phyloP scores from a whole-genome alignment of 768 basidiomycete genomes.

The Psilocybe cubensis region DNA sequence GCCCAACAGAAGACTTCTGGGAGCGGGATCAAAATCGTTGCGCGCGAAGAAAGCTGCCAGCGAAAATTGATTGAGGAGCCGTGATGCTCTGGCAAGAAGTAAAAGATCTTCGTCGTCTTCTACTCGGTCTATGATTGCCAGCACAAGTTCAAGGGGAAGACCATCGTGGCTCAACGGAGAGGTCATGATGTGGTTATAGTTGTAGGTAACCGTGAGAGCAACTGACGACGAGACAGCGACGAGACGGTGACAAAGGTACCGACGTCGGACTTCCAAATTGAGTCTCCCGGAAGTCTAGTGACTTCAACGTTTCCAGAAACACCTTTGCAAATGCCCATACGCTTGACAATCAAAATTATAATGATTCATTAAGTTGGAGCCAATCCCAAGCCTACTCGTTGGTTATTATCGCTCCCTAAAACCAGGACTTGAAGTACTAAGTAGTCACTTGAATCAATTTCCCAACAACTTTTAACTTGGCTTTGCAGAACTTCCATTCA shows the following conservation, averaged over 20 bases:
- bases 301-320: too few species aligned
- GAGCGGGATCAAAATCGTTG: constrained; percentile 11
- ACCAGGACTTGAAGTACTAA: too few species aligned
- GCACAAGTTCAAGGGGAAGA: constrained; percentile 10
- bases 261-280: neutral
- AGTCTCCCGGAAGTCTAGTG: too few species aligned
- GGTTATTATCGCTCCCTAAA: too few species aligned
- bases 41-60: constrained; percentile 9
- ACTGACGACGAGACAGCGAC: neutral
- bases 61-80: constrained; percentile 12
- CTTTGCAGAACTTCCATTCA: neutral
- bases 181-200: neutral
- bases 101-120: constrained; percentile 16
- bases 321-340: too few species aligned
- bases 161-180: neutral
- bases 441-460: too few species aligned
- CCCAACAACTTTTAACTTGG: neutral
- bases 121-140: constrained; percentile 12
- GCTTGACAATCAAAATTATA: too few species aligned
- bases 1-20: constrained; percentile 4
- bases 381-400: too few species aligned
- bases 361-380: too few species aligned
- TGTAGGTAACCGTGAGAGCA: neutral
- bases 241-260: neutral
- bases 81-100: constrained; percentile 10